These are phyloP conservation scores for Jacaranda copaia DNA, from an alignment of 257 asterid species.

Conservation along the genomic window DNA sequence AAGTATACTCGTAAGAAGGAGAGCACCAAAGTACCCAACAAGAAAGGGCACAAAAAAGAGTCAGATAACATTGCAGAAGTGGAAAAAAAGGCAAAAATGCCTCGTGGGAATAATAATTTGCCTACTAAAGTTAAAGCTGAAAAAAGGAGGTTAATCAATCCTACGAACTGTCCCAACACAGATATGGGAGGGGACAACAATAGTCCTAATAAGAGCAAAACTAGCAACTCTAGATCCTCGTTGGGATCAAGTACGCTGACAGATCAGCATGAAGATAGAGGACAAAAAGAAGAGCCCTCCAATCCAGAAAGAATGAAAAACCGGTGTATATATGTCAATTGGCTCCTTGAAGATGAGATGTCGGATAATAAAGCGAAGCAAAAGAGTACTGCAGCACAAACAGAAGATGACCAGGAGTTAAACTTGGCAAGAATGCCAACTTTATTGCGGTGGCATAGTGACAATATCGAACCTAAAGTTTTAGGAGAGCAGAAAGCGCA, in stretches of 20 bases:
- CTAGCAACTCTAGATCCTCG: slow-evolving; percentile 50
- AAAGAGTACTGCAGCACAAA: neutral
- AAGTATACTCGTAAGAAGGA: slow-evolving; percentile 33
- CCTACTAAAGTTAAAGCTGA: slow-evolving; percentile 18
- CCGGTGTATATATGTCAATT: slow-evolving; percentile 26
- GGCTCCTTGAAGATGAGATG: slow-evolving; percentile 43
- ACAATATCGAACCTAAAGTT: slow-evolving; percentile 6
- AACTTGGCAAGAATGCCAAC: slow-evolving; percentile 1
- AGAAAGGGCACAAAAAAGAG: slow-evolving; percentile 36
- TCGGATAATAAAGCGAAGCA: slow-evolving; percentile 5
- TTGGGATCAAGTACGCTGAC: slow-evolving; percentile 66
- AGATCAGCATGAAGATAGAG: slow-evolving; percentile 48
- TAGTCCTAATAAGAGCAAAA: slow-evolving; percentile 25
- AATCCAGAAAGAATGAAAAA: slow-evolving; percentile 16
- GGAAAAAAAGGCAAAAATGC: slow-evolving; percentile 25
- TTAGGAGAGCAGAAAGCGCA: slow-evolving; percentile 60
- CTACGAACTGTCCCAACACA: neutral
- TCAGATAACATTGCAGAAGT: slow-evolving; percentile 15
- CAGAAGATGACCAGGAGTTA: neutral
- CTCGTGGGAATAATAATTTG: slow-evolving; percentile 9
- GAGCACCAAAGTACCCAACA: slow-evolving; percentile 24
- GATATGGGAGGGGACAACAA: slow-evolving; percentile 23
- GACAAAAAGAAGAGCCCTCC: neutral
- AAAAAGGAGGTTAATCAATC: slow-evolving; percentile 1
- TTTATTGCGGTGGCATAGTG: neutral